These are phyloP conservation scores for Colletotrichum euphorbiae DNA, from an alignment of 2,329 filamentous ascomycete species.

Conservation along the genomic window DNA sequence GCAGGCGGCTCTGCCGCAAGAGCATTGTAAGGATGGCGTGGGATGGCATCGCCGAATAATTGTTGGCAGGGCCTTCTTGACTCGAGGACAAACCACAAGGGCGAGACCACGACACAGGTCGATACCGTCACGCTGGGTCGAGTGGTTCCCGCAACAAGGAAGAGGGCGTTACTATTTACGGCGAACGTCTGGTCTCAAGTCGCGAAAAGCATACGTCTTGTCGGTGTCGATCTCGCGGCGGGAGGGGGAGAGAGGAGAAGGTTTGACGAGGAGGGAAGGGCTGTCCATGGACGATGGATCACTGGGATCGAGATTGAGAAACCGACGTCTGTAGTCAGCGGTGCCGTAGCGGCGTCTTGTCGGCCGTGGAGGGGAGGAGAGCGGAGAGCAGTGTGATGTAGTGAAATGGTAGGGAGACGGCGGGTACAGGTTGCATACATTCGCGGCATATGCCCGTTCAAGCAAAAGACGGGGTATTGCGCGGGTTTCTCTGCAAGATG, in stretches of 20 bases:
- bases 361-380: neutral
- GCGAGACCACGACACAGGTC: slow-evolving; percentile 20
- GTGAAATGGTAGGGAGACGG: slow-evolving; percentile 7
- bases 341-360: slow-evolving; percentile 9
- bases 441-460: slow-evolving; percentile 31
- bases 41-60: slow-evolving; percentile 15
- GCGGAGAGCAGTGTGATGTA: neutral
- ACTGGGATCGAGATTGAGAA: slow-evolving; percentile 4
- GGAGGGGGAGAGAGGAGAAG: neutral
- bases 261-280: slow-evolving; percentile 16
- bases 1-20: slow-evolving; percentile 9
- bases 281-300: neutral
- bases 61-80: slow-evolving; percentile 29
- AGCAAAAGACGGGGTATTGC: slow-evolving; percentile 22
- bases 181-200: slow-evolving; percentile 33
- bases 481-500: slow-evolving; percentile 20
- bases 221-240: slow-evolving; percentile 30
- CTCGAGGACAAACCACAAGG: slow-evolving; percentile 27
- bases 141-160: slow-evolving; percentile 31
- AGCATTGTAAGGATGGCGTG: slow-evolving; percentile 21
- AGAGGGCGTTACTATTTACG: slow-evolving; percentile 37
- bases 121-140: slow-evolving; percentile 34
- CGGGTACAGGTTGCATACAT: slow-evolving; percentile 26
- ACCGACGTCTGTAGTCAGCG: slow-evolving; percentile 13
- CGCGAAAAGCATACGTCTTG: slow-evolving; percentile 36